Conservation (phyloP, 352 stramenopile genomes). For the Hyaloperonospora arabidopsidis region DNA sequence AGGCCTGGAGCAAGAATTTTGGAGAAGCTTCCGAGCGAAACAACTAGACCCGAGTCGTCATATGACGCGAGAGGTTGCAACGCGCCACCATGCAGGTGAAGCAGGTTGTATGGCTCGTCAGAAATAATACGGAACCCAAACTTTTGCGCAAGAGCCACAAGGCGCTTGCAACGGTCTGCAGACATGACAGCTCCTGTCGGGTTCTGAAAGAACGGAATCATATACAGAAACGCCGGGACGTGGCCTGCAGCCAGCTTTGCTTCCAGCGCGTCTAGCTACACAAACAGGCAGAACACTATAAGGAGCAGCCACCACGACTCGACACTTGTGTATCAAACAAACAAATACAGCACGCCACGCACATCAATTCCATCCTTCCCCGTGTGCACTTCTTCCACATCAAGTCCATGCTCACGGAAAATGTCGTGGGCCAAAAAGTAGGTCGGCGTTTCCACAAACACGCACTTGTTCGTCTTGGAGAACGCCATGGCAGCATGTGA, state of each 20-base stretch:
- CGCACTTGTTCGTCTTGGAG: constrained; percentile 67
- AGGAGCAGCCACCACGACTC: neutral
- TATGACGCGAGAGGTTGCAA: constrained; percentile 53
- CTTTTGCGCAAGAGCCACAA: constrained; percentile 72
- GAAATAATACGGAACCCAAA: constrained; percentile 85
- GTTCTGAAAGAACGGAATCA: constrained; percentile 87
- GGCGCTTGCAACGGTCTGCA: constrained; percentile 47
- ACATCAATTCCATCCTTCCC: constrained; percentile 69
- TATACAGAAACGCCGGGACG: constrained; percentile 89
- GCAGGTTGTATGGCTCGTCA: constrained; percentile 92
- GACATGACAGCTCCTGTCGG: constrained; percentile 81
- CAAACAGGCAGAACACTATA: neutral
- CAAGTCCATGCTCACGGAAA: constrained; percentile 84
- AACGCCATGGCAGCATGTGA: constrained; percentile 77
- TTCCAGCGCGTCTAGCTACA: constrained; percentile 70
- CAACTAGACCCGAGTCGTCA: constrained; percentile 48
- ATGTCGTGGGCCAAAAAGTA: constrained; percentile 86
- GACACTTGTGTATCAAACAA: neutral
- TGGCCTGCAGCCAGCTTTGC: constrained; percentile 43
- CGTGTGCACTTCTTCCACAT: constrained; percentile 68
- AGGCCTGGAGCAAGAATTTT: constrained; percentile 91
- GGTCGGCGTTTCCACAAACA: constrained; percentile 88
- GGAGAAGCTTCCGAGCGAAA: constrained; percentile 91
- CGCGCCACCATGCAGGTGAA: constrained; percentile 55
- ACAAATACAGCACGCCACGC: constrained; percentile 24